Conservation (phyloP, 148 eudicot species). For the Rhododendron simsii region DNA sequence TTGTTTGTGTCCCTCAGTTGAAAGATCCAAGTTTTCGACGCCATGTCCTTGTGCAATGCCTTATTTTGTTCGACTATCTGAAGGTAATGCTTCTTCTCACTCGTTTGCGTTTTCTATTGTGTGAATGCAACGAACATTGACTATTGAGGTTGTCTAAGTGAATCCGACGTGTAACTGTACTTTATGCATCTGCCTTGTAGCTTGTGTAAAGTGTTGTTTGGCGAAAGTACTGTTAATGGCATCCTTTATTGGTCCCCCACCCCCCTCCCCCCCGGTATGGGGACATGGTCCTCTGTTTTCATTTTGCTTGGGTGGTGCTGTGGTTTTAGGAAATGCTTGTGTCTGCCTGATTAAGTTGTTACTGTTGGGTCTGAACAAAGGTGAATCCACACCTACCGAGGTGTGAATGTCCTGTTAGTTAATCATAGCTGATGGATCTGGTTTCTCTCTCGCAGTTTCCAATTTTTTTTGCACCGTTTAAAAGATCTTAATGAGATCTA, state of each 20-base stretch:
- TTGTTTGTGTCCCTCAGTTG: conserved; percentile 42
- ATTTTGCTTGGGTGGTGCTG: not conserved
- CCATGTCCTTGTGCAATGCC: conserved; percentile 90
- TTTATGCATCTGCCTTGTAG: not conserved
- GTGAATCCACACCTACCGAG: not conserved
- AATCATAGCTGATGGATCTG: not conserved
- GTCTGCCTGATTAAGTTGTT: not conserved
- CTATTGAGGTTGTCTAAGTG: not conserved
- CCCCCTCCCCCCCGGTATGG: not conserved
- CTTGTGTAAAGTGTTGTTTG: not conserved
- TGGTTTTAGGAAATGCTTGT: not conserved
- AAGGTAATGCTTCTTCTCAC: conserved; percentile 46
- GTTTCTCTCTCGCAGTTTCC: not conserved
- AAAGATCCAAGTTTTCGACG: conserved; percentile 99
- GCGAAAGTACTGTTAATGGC: not conserved
- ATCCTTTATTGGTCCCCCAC: not conserved
- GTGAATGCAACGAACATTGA: not conserved
- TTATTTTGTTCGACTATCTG: conserved; percentile 83
- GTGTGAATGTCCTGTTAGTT: not conserved
- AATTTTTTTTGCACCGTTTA: no score
- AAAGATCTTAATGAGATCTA: no score
- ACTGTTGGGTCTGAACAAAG: not conserved
- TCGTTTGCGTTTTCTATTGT: not conserved
- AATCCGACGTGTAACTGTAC: not conserved
- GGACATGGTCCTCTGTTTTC: not conserved